Evolutionary conservation across 31 red algal species (phyloP), one percentile per base, ranked within the genome.

Genomic region (Odonthalia washingtoniensis): DNA sequence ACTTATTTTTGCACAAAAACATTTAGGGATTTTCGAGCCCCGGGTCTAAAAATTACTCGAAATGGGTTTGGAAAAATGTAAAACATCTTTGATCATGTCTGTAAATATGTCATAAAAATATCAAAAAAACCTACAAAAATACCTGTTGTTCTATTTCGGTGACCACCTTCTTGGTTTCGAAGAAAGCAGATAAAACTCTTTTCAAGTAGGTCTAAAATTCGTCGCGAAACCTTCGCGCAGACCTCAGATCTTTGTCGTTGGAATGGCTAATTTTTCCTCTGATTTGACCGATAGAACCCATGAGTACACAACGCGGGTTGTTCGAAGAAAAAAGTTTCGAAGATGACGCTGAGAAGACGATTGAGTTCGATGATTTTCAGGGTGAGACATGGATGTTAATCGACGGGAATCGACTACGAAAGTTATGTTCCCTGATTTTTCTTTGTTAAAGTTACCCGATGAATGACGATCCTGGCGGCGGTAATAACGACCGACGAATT

Each of bases 161-260:
- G 45, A 93, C 78, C 40, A 84, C 87, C 16, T 67, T 39, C 49
- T 84, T 93, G 40, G 91, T 88, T 66, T 74, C 76, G 3, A 93
- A 40, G 39, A 87, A 87, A 12, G 91, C 91, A 37, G 77, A 39
- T 6, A 88, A 63, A 28, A 93, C 63, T 28, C 68, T 84, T 73
- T 87, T 88, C 3, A 93, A 49, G 40, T 93, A n/a, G n/a, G n/a
- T n/a, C n/a, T n/a, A n/a, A n/a, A n/a, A n/a, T n/a, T n/a, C n/a
- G n/a, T 84, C 52, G 14, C 91, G 83, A 88, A 93, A 93, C 65
- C 70, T 83, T 21, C 77, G 61, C n/a, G 88, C 91, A 42, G 91
- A 87, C 57, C 62, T 65, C 76, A 93, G 62, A 80, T 93, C 91
- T 37, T 44, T 74, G 34, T 83, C 91, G 77, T 88, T 82, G 52